Percentiles rank a stretch among this genome's conserved stretches.
Evolutionary conservation across 2,329 filamentous ascomycete species (phyloP).

Genomic region (Calonectria crousiana): DNA sequence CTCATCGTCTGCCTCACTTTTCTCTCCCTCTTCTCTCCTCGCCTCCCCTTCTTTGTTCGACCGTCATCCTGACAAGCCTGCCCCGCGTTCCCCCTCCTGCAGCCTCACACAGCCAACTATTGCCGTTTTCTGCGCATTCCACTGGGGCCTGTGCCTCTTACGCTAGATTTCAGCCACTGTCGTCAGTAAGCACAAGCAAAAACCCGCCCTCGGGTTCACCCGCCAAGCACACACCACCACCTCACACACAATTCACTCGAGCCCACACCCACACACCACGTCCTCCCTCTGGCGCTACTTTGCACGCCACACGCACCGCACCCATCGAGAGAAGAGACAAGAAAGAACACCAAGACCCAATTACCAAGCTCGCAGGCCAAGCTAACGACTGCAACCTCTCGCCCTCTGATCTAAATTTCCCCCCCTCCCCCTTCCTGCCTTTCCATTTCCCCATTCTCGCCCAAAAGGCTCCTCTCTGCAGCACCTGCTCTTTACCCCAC

Average conservation of each 20-base stretch:
- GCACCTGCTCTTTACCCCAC: neutral
- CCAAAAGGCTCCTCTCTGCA: neutral
- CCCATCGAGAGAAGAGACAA: constrained; percentile 9
- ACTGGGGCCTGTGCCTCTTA: constrained; percentile 29
- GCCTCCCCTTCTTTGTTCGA: neutral
- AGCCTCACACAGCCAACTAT: constrained; percentile 10
- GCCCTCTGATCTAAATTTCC: neutral
- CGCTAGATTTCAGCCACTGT: constrained; percentile 44
- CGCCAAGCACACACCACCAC: constrained; percentile 33
- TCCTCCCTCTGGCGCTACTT: neutral
- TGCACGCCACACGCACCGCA: constrained; percentile 4
- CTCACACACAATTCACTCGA: constrained; percentile 1
- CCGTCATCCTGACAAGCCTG: neutral
- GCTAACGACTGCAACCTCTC: constrained; percentile 14
- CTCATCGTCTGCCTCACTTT: neutral
- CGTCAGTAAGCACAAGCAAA: constrained; percentile 43
- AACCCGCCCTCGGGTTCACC: constrained; percentile 42
- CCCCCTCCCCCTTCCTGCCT: neutral
- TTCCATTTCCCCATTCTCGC: neutral
- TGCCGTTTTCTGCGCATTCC: constrained; percentile 33
- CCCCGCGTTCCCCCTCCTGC: neutral
- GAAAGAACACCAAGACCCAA: neutral
- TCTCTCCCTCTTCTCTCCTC: constrained; percentile 9
- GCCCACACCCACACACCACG: neutral
- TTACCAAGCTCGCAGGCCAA: neutral